A percentile compares a stretch with the other conserved stretches of the same genome.
Evolutionary conservation across 208 protist genomes (phyloP).

Genomic region (Herpetomonas tarakana): DNA sequence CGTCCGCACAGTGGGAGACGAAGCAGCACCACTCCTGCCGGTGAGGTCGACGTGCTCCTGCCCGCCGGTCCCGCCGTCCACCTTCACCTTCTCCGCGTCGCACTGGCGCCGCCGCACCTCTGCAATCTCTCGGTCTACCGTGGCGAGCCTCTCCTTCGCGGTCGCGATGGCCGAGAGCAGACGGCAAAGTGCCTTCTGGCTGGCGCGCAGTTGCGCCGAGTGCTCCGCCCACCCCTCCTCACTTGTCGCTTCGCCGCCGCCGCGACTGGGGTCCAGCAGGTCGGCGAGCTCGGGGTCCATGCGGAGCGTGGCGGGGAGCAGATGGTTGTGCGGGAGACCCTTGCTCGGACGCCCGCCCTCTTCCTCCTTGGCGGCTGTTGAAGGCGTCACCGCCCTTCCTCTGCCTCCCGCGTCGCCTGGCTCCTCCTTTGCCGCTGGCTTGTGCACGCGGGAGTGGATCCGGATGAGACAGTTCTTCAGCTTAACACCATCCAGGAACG

Average conservation of each 20-base stretch:
- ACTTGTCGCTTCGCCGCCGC: no score
- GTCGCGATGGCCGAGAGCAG: neutral
- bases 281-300: slow-evolving; percentile 42
- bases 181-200: neutral
- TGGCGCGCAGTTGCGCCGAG: neutral
- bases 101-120: no score
- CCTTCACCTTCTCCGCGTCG: no score
- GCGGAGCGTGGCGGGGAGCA: slow-evolving; percentile 49
- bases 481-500: slow-evolving; percentile 53
- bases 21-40: slow-evolving; percentile 2
- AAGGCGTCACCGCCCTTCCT: neutral
- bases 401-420: neutral
- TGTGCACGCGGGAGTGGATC: slow-evolving; percentile 51
- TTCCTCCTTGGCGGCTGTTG: no score
- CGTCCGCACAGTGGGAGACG: slow-evolving; percentile 8
- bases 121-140: neutral
- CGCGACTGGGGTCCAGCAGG: no score
- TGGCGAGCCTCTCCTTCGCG: neutral
- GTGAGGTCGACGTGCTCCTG: no score
- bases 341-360: slow-evolving; percentile 7
- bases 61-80: no score
- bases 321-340: slow-evolving; percentile 63
- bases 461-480: slow-evolving; percentile 64
- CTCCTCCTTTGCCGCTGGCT: neutral
- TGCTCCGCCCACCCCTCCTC: no score